Percentiles rank a stretch among this genome's conserved stretches.
These are phyloP conservation scores for Circinella umbellata DNA, from an alignment of 371 early-diverging fungal genomes.

Conservation along the genomic window DNA sequence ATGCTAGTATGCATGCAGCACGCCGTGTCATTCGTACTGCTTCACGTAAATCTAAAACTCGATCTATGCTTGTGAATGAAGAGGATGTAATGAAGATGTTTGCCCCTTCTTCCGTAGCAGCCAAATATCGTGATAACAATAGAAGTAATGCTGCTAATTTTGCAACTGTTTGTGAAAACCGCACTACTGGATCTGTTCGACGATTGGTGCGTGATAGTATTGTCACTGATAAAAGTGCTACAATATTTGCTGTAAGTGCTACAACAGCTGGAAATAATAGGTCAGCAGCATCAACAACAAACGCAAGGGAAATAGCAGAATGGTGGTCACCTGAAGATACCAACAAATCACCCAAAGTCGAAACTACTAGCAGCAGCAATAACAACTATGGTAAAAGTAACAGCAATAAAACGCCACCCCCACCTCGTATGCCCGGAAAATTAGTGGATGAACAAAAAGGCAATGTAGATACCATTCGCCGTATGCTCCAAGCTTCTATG, in stretches of 20 bases:
- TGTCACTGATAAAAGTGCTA: conserved; percentile 24
- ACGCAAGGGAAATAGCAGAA: conserved; percentile 22
- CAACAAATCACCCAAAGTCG: background rate
- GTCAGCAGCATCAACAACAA: background rate
- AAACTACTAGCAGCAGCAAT: background rate
- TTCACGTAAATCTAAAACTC: conserved; percentile 32
- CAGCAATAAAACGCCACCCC: background rate
- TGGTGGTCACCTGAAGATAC: conserved; percentile 21
- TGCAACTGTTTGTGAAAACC: conserved; percentile 19
- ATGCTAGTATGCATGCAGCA: conserved; percentile 24
- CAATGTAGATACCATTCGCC: conserved; percentile 29
- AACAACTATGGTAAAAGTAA: background rate
- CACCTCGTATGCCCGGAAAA: background rate
- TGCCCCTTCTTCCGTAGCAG: background rate
- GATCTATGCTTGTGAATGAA: conserved; percentile 33
- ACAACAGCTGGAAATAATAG: background rate
- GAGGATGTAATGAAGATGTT: conserved; percentile 33
- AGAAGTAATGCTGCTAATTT: background rate
- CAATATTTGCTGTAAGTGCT: conserved; percentile 19
- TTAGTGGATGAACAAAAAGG: background rate
- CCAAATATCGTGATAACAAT: background rate
- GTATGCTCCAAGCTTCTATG: conserved; percentile 27
- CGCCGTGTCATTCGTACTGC: conserved; percentile 33
- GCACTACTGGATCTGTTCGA: conserved; percentile 39
- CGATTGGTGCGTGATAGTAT: conserved; percentile 43